Conservation (phyloP, 345 rosid genomes). For the Noccaea bulbosa region DNA sequence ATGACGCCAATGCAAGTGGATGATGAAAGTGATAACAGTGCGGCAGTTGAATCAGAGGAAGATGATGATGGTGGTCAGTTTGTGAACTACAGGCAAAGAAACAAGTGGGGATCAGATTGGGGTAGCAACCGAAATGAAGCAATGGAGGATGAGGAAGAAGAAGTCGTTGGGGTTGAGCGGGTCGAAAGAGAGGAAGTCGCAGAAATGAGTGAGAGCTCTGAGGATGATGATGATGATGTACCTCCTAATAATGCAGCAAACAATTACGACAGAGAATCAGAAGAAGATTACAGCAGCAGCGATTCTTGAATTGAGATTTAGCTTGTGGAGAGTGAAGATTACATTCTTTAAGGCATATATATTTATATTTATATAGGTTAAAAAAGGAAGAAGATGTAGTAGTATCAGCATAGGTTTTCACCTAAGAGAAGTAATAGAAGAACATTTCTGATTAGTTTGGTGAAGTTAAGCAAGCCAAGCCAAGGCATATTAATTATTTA, state of each 20-base stretch:
- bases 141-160: slow-evolving; percentile 62
- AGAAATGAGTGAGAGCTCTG: slow-evolving; percentile 62
- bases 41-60: slow-evolving; percentile 62
- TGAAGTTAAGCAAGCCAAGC: slow-evolving; percentile 29
- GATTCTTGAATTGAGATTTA: slow-evolving; percentile 42
- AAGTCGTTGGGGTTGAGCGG: slow-evolving; percentile 39
- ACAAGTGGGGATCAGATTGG: slow-evolving; percentile 62
- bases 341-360: slow-evolving; percentile 38
- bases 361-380: slow-evolving; percentile 22
- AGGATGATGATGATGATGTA: slow-evolving; percentile 34
- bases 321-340: slow-evolving; percentile 28
- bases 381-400: slow-evolving; percentile 20
- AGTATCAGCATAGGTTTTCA: slow-evolving; percentile 39
- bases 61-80: slow-evolving; percentile 63
- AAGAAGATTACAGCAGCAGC: slow-evolving; percentile 88
- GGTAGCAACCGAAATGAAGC: slow-evolving; percentile 50
- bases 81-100: slow-evolving; percentile 51
- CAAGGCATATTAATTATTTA: slow-evolving; percentile 38
- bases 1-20: slow-evolving; percentile 51
- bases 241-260: slow-evolving; percentile 46
- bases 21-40: slow-evolving; percentile 69
- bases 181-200: slow-evolving; percentile 51
- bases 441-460: slow-evolving; percentile 42
- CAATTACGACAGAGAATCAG: slow-evolving; percentile 51
- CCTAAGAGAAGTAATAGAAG: slow-evolving; percentile 33